Base-by-base conservation (phyloP, 1,139 yeast genomes). In the Komagataea norvegica region DNA sequence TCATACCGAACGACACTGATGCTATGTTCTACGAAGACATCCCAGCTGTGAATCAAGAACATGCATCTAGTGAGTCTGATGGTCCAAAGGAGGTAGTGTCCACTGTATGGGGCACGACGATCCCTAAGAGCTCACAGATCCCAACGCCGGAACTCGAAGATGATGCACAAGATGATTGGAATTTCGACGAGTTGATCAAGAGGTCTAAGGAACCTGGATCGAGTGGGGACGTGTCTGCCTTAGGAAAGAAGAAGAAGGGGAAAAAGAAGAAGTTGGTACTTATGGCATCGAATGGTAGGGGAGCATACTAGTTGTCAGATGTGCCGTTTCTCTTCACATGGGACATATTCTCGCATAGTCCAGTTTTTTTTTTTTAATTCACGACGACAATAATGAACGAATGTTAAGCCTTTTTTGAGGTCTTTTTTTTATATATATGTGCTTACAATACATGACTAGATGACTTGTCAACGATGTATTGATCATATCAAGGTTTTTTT, bases 71-170 rank as follows among this genome's bases (percentile, higher is more conserved):
- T 11, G 14, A 6, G 13, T 20, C 24, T 29, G 18, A n/a, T 21
- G 39, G 35, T 26, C 34, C 26, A 8, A n/a, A n/a, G n/a, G n/a
- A 27, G 20, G 31, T 15, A 6, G 34, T 33, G 9, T 37, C 73
- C 2, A 73, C 83, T 0, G 68, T 77, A 1, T 77, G 84, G 84
- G 84, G 84, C 1, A 77, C 83, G 0, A 66, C 67, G 29, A 73
- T 77, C 3, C 73, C 73, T 4, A 46, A 40, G 26, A 10, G 36
- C 4, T 22, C 20, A 27, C 18, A 25, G 8, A 13, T 10, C 26
- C 26, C 6, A 6, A 27, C 13, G 6, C 8, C 32, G n/a, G 14
- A 22, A 14, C 23, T 21, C 3, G 34, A 27, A 4, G 41, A 31
- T 4, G 41, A 43, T 11, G 31, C 27, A 21, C 46, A 39, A 6